phyloP scores from a whole-genome alignment of 306 rosid genomes.

The Trifolium repens region DNA sequence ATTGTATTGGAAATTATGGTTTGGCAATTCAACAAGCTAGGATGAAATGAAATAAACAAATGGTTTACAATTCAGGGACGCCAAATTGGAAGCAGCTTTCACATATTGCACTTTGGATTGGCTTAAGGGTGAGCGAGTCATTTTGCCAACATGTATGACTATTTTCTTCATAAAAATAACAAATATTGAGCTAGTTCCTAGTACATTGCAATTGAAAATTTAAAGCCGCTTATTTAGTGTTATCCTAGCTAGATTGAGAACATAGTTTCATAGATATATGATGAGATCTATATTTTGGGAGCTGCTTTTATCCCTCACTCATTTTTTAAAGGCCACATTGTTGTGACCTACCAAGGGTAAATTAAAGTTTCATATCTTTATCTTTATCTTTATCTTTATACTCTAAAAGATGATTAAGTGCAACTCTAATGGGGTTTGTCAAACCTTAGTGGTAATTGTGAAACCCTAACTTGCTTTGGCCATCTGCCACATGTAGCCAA shows the following conservation, averaged over 20 bases:
- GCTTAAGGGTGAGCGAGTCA: not conserved
- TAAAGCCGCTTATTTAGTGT: not conserved
- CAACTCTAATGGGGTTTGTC: too few relatives aligned
- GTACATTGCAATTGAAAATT: not conserved
- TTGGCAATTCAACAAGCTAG: not conserved
- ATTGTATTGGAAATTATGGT: constrained; percentile 25
- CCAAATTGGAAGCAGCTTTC: constrained; percentile 14
- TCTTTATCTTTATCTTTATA: too few relatives aligned
- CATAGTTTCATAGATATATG: not conserved
- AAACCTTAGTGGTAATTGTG: too few relatives aligned
- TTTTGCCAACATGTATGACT: not conserved
- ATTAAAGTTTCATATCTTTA: too few relatives aligned
- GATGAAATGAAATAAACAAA: not conserved
- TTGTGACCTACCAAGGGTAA: too few relatives aligned
- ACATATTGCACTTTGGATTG: not conserved
- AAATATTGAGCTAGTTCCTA: not conserved
- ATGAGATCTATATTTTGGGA: too few relatives aligned
- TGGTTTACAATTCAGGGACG: not conserved
- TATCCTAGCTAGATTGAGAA: not conserved
- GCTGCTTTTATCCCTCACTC: too few relatives aligned
- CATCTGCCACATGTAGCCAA: too few relatives aligned
- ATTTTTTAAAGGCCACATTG: too few relatives aligned
- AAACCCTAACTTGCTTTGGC: too few relatives aligned
- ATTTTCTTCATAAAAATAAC: not conserved
- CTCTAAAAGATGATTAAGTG: too few relatives aligned